Conservation (phyloP, 2,329 filamentous ascomycete species). For the Fusarium denticulatum region DNA sequence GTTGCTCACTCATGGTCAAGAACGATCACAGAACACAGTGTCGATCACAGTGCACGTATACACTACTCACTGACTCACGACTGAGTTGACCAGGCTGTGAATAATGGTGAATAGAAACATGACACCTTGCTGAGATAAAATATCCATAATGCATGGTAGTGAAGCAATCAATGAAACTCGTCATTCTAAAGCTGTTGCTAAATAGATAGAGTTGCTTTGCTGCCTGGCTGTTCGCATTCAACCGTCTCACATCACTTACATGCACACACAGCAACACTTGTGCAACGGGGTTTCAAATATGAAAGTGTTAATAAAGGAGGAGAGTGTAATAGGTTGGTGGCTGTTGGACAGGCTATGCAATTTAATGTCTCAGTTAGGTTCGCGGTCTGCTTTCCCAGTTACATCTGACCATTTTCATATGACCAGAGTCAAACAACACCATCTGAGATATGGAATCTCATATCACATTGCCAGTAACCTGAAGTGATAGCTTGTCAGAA, state of each 20-base stretch:
- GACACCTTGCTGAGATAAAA: background rate
- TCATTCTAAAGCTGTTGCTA: background rate
- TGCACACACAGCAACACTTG: background rate
- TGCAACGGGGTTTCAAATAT: background rate
- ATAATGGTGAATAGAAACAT: background rate
- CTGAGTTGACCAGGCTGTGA: background rate
- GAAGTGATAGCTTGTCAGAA: fast-evolving
- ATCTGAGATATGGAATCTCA: background rate
- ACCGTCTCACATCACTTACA: no score
- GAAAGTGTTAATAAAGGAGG: fast-evolving
- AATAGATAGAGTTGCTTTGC: background rate
- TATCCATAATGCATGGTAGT: no score
- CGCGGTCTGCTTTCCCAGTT: background rate
- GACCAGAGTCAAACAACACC: background rate
- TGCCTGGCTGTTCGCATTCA: background rate
- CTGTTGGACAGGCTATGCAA: fast-evolving
- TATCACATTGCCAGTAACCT: background rate
- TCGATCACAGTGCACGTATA: fast-evolving
- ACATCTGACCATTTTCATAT: background rate
- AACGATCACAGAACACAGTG: background rate
- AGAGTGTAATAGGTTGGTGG: fast-evolving
- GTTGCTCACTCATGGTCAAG: fast-evolving
- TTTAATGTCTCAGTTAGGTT: background rate
- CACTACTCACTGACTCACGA: fast-evolving
- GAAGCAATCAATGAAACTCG: no score